Percentiles rank a stretch among this genome's conserved stretches.
Conservation (phyloP, 805 yeast genomes). For the Starmerella scarabaei region DNA sequence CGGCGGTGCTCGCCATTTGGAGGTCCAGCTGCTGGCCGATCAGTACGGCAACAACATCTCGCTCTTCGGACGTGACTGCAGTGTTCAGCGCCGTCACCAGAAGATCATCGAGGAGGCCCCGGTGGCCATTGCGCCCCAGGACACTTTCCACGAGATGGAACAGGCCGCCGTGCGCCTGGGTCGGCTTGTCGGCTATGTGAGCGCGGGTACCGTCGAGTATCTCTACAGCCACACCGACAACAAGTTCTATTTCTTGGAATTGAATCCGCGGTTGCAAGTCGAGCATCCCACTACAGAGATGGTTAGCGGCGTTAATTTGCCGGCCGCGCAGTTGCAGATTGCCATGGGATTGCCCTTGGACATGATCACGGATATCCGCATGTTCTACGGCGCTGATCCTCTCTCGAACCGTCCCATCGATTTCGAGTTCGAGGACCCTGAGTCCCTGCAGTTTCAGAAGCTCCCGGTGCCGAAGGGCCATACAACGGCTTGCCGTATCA, state of each 20-base stretch:
- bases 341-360: slow-evolving; percentile 99
- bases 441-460: slow-evolving; percentile 66
- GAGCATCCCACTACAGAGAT: slow-evolving; percentile 99
- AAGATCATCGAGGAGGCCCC: slow-evolving; percentile 99
- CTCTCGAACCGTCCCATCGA: slow-evolving; percentile 82
- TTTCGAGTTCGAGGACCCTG: slow-evolving; percentile 68
- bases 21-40: slow-evolving; percentile 94
- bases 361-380: slow-evolving; percentile 82
- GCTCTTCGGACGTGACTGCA: slow-evolving; percentile 95
- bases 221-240: slow-evolving; percentile 87
- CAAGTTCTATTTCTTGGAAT: slow-evolving; percentile 89
- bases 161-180: slow-evolving; percentile 96
- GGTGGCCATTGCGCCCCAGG: slow-evolving; percentile 79
- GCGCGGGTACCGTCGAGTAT: slow-evolving; percentile 99
- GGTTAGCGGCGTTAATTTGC: slow-evolving; percentile 97
- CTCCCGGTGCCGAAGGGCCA: slow-evolving; percentile 95
- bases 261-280: slow-evolving; percentile 97
- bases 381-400: slow-evolving; percentile 91
- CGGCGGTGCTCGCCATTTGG: slow-evolving; percentile 94
- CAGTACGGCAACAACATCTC: slow-evolving; percentile 97
- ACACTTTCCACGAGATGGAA: slow-evolving; percentile 85
- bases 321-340: slow-evolving; percentile 96
- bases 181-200: slow-evolving; percentile 90
- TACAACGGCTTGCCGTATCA: slow-evolving; percentile 97
- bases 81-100: slow-evolving; percentile 98